phyloP scores from a whole-genome alignment of 257 asterid genomes.

The Nicotiana obtusifolia region DNA sequence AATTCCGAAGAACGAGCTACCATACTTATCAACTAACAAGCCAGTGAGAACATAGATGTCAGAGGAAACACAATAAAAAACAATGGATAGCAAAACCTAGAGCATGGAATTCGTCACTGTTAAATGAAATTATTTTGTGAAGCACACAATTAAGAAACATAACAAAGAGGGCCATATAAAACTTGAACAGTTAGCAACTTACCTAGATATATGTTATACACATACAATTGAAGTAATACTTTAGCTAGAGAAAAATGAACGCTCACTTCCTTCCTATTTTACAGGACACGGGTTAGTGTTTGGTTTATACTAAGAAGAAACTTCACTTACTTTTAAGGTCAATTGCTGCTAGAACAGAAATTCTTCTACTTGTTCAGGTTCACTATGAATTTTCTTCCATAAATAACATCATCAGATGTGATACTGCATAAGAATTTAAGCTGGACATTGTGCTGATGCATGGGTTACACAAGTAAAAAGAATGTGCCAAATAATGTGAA shows the following conservation, averaged over 20 bases:
- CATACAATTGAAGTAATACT: neutral
- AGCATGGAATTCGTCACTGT: neutral
- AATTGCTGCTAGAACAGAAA: neutral
- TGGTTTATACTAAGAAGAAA: neutral
- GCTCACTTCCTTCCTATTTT: neutral
- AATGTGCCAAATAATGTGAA: neutral
- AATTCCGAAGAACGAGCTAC: constrained; percentile 96
- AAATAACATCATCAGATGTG: constrained; percentile 1
- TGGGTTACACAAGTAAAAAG: neutral
- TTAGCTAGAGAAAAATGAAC: constrained; percentile 1
- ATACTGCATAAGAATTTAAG: constrained; percentile 1
- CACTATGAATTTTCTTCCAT: constrained; percentile 1
- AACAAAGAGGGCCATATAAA: neutral
- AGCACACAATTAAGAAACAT: neutral
- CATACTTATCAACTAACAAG: constrained; percentile 79
- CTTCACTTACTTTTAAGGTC: neutral
- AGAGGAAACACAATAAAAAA: constrained; percentile 5
- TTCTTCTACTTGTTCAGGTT: neutral
- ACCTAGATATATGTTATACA: neutral
- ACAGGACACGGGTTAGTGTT: neutral
- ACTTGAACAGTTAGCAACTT: neutral
- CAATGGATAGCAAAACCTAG: neutral
- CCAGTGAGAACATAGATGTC: constrained; percentile 7
- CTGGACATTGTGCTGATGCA: constrained; percentile 5
- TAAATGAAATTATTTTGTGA: neutral